Base-by-base conservation (phyloP, 1,284 basidiomycete species). In the Puccinia coronata region DNA sequence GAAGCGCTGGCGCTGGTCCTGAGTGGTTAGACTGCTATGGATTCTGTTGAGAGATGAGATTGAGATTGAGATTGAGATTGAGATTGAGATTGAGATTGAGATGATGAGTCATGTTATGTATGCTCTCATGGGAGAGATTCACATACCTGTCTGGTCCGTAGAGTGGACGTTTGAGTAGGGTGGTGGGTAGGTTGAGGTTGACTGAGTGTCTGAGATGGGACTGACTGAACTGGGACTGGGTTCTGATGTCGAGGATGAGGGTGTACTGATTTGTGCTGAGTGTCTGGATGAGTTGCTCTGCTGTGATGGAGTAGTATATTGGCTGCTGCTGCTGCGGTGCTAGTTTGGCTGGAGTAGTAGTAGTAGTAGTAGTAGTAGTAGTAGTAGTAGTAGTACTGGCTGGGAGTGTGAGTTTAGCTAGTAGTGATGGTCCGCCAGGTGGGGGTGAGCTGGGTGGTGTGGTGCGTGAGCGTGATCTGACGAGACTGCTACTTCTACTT, bases 151-250 rank as follows among this genome's bases (percentile, higher is more conserved):
- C 75, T 43, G 61, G 39, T 23, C 59, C 61, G 36, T 77, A 77
- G 25, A 77, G 25, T 6, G 75, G 61, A 14, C 75, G 75, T 67
- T 77, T 77, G 61, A 77, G 75, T 4, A 77, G 36, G 57, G 75
- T 77, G 9, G 75, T 77, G 28, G 75, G 75, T 36, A 77, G 51
- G 51, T 77, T 77, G 61, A 77, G 47, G 41, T 49, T 61, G 43
- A 77, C 49, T 36, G 53, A 39, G 2, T 67, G 53, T 34, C 39
- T 77, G 47, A 77, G 43, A 34, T 67, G 53, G 63, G 23, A 51
- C 23, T 8, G 41, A 2, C 14, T 67, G 61, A 65, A 77, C 11
- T 28, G 18, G 0, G 59, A 39, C 5, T 43, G 36, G 4, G 57
- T 8, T 12, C 75, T 39, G 43, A 77, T 51, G 43, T 77, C 75